Evolutionary conservation across 2,329 filamentous ascomycete species (phyloP).

Genomic region (Aspergillus pseudoglaucus): DNA sequence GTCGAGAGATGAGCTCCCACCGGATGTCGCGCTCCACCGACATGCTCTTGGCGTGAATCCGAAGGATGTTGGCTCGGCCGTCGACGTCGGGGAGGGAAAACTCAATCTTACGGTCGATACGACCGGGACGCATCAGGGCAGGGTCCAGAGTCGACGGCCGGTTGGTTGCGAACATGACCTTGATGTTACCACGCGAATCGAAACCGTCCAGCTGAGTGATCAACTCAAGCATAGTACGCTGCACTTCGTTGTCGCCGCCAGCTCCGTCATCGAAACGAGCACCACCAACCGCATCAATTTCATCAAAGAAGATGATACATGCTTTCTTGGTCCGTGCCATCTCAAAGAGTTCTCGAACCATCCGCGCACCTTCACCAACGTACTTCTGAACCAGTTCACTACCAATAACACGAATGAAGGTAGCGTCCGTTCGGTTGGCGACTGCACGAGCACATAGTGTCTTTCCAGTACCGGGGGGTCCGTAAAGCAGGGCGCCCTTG

Average conservation of each 20-base stretch:
- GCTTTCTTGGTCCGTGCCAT: conserved; percentile 99
- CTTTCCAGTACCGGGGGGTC: conserved; percentile 96
- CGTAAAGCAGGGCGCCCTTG: conserved; percentile 94
- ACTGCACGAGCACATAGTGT: conserved; percentile 96
- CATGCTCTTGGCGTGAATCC: conserved; percentile 99
- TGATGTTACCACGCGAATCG: conserved; percentile 95
- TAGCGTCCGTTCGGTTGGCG: conserved; percentile 95
- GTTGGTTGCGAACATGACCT: conserved; percentile 99
- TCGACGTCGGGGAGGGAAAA: conserved; percentile 96
- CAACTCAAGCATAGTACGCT: conserved; percentile 94
- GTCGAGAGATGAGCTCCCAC: conserved; percentile 95
- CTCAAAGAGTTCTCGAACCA: conserved; percentile 98
- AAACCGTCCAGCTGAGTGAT: conserved; percentile 97
- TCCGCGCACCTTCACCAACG: conserved; percentile 93
- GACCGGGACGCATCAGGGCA: conserved; percentile 92
- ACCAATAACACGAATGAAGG: conserved; percentile 97
- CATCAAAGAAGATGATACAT: conserved; percentile 99
- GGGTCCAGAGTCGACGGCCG: conserved; percentile 90
- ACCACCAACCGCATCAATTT: conserved; percentile 93
- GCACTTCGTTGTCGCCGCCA: conserved; percentile 94
- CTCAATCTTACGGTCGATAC: conserved; percentile 98
- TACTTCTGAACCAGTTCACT: conserved; percentile 98
- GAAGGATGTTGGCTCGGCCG: conserved; percentile 91
- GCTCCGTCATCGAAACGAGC: conserved; percentile 95
- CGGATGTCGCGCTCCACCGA: conserved; percentile 97